Base-by-base conservation (phyloP, 108 stramenopile species). In the Skeletonema costatum region DNA sequence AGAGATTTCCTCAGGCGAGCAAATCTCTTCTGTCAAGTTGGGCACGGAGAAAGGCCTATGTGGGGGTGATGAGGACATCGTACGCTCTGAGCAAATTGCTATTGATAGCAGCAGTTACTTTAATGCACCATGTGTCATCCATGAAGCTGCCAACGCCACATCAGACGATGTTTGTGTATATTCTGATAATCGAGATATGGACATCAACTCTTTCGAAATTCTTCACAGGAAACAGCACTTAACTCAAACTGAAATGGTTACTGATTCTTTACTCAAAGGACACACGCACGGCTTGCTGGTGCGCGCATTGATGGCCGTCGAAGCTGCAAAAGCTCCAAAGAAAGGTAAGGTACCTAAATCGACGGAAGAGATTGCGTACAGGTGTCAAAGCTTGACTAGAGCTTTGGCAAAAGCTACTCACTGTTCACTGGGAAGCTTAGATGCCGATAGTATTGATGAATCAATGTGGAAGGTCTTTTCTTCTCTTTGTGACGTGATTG, bases 321-420 rank as follows among this genome's bases (percentile, higher is more conserved):
- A 87, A 32, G 77, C 71, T 0, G 77, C 80, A 35, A 94, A 90
- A 65, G 86, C 87, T 67, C 89, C 91, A 3, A 92, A 91, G 56
- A 94, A 92, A 53, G 93, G 93, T 30, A 94, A 94, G 70, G 33
- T 90, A 13, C 80, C 85, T 10, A 90, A 91, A 68, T 17, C 82
- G 13, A 80, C 74, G 14, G 87, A 85, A 2, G 75, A 68, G 16
- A 73, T 87, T 53, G 51, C 74, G 11, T 87, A 83, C 16, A 66
- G 90, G 41, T 84, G 89, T 32, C 64, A 76, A 32, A 91, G 91
- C 58, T 70, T 94, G 2, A 41, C 81, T 3, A 36, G 74, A 2
- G 79, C 77, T 39, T 31, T 83, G 39, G 12, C 42, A 5, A 75
- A 51, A 35, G 76, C 86, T 30, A 71, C 63, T 35, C 21, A 32